phyloP scores from a whole-genome alignment of 2,329 filamentous ascomycete species.

The Fusarium sp. region DNA sequence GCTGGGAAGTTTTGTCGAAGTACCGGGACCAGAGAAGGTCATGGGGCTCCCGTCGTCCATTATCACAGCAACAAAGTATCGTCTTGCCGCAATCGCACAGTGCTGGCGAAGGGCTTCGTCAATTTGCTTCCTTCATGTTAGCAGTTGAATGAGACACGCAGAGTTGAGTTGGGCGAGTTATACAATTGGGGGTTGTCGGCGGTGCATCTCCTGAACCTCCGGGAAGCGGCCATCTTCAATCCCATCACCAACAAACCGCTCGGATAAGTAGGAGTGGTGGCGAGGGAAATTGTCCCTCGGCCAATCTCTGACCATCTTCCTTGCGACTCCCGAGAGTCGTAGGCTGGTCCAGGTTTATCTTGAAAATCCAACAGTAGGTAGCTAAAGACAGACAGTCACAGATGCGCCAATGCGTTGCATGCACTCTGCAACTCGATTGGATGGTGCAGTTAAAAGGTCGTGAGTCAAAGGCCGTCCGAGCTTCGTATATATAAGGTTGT shows the following conservation, averaged over 20 bases:
- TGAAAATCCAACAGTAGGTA: neutral
- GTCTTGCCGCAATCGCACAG: conserved; percentile 61
- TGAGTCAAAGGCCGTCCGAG: neutral
- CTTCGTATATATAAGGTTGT: neutral
- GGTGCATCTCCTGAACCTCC: conserved; percentile 48
- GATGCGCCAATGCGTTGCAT: neutral
- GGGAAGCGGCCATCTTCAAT: conserved; percentile 49
- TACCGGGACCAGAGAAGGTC: conserved; percentile 58
- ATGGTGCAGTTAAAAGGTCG: neutral
- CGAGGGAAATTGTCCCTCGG: conserved; percentile 54
- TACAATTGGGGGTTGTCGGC: conserved; percentile 54
- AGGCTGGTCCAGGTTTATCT: neutral
- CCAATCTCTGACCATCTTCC: conserved; percentile 55
- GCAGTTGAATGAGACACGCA: neutral
- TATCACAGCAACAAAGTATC: conserved; percentile 64
- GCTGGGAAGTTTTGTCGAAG: conserved; percentile 49
- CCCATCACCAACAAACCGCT: conserved; percentile 44
- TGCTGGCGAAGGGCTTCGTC: conserved; percentile 62
- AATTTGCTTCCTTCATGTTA: conserved; percentile 56
- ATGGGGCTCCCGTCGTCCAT: conserved; percentile 58
- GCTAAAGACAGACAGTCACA: conserved; percentile 4
- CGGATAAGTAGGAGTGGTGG: conserved; percentile 43
- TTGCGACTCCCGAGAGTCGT: neutral
- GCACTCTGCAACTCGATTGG: neutral
- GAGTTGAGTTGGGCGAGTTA: conserved; percentile 7